These are phyloP conservation scores for Proliferodiscus dingleyae DNA, from an alignment of 2,329 filamentous ascomycete species.

Conservation along the genomic window DNA sequence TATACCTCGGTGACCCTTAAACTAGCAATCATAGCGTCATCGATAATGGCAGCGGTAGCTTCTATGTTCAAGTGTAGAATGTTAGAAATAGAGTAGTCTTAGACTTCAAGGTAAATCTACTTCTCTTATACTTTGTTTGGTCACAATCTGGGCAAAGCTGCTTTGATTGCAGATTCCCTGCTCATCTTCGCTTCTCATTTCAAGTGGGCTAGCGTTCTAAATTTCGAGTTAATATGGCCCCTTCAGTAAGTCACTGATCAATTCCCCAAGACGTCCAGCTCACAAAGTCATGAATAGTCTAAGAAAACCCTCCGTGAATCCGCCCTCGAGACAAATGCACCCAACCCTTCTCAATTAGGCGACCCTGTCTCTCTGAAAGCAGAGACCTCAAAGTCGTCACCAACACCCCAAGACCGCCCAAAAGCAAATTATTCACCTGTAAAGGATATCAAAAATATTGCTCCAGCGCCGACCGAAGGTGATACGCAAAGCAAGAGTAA, in stretches of 20 bases:
- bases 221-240: not conserved
- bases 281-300: not conserved
- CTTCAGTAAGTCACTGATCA: not conserved
- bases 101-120: too few relatives aligned
- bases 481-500: slow-evolving; percentile 3
- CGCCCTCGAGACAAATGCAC: slow-evolving; percentile 15
- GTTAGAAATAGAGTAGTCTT: too few relatives aligned
- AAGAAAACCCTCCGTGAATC: slow-evolving; percentile 14
- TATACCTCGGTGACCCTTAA: slow-evolving; percentile 6
- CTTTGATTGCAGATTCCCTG: too few relatives aligned
- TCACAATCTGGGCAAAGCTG: too few relatives aligned
- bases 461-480: slow-evolving; percentile 11
- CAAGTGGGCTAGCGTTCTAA: not conserved
- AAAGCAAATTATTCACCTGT: slow-evolving; percentile 1
- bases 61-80: not conserved
- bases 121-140: too few relatives aligned
- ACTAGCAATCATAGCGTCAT: slow-evolving; percentile 12
- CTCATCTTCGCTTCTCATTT: too few relatives aligned
- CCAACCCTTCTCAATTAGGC: slow-evolving; percentile 21
- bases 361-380: slow-evolving; percentile 20
- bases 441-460: slow-evolving; percentile 7
- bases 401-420: slow-evolving; percentile 7
- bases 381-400: slow-evolving; percentile 12
- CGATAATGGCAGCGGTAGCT: slow-evolving; percentile 1
- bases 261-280: not conserved